phyloP scores from a whole-genome alignment of 2,329 filamentous ascomycete species.

The Fusarium irregulare region DNA sequence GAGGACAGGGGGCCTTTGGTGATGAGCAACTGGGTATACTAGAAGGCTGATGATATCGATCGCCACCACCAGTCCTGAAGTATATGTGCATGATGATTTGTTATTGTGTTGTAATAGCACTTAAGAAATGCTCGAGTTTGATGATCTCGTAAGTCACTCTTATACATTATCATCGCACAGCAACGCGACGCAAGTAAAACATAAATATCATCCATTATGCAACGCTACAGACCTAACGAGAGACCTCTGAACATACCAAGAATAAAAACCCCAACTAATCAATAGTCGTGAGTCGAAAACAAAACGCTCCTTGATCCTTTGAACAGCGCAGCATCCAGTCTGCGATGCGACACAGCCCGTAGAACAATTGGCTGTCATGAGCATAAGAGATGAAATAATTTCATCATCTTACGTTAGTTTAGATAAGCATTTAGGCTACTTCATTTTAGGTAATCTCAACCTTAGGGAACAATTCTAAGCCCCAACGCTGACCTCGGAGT shows the following conservation, averaged over 20 bases:
- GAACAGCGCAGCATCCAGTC: constrained; percentile 6
- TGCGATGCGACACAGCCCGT: not conserved
- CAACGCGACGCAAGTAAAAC: not conserved
- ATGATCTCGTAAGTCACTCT: not conserved
- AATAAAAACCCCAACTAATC: not conserved
- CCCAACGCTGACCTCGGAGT: constrained; percentile 42
- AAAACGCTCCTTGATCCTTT: constrained; percentile 28
- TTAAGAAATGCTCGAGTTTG: not conserved
- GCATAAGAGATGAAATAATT: not conserved
- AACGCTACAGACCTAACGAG: constrained; percentile 22
- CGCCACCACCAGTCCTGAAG: not conserved
- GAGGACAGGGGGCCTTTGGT: not conserved
- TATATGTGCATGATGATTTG: not conserved
- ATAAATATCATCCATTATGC: constrained; percentile 4
- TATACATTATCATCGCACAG: not conserved
- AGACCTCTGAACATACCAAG: constrained; percentile 9
- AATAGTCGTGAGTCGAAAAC: constrained; percentile 3
- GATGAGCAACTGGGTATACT: not conserved
- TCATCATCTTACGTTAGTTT: not conserved
- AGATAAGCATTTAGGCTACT: not conserved
- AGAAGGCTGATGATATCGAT: not conserved
- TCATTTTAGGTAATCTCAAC: not conserved
- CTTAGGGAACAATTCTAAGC: constrained; percentile 20
- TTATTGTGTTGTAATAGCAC: not conserved
- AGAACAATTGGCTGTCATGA: not conserved